Conservation (phyloP, 192 early-diverging fungal species). For the Umbelopsis ramanniana region DNA sequence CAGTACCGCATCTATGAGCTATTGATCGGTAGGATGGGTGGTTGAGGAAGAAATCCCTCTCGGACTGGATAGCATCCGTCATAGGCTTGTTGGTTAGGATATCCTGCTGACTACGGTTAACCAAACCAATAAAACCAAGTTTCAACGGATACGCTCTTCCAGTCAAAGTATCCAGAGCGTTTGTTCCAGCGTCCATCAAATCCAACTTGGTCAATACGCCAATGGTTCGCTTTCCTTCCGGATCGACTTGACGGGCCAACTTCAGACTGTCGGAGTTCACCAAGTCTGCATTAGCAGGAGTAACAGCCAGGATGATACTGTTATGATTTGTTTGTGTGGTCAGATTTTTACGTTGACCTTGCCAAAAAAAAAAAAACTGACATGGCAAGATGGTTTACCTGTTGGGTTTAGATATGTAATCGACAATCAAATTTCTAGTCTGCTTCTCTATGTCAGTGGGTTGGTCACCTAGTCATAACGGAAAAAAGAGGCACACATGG, state of each 20-base stretch:
- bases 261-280: constrained; percentile 87
- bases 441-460: constrained; percentile 83
- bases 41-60: constrained; percentile 69
- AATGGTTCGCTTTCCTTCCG: constrained; percentile 76
- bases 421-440: constrained; percentile 74
- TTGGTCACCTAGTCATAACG: constrained; percentile 66
- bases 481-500: constrained; percentile 9
- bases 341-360: not conserved
- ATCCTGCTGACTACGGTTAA: constrained; percentile 85
- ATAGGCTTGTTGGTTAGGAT: constrained; percentile 75
- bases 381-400: constrained; percentile 40
- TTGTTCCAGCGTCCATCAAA: constrained; percentile 85
- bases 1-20: constrained; percentile 73
- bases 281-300: constrained; percentile 81
- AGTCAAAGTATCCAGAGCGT: constrained; percentile 78
- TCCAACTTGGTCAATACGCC: constrained; percentile 86
- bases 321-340: not conserved
- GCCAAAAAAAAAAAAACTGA: not conserved
- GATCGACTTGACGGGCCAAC: constrained; percentile 84
- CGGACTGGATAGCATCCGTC: constrained; percentile 66
- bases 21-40: constrained; percentile 77
- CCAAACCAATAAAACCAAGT: constrained; percentile 81
- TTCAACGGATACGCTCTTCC: constrained; percentile 79
- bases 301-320: constrained; percentile 82
- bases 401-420: constrained; percentile 84